Base-by-base conservation (phyloP, 2,329 filamentous ascomycete species). In the Penicillium hesseltinei region DNA sequence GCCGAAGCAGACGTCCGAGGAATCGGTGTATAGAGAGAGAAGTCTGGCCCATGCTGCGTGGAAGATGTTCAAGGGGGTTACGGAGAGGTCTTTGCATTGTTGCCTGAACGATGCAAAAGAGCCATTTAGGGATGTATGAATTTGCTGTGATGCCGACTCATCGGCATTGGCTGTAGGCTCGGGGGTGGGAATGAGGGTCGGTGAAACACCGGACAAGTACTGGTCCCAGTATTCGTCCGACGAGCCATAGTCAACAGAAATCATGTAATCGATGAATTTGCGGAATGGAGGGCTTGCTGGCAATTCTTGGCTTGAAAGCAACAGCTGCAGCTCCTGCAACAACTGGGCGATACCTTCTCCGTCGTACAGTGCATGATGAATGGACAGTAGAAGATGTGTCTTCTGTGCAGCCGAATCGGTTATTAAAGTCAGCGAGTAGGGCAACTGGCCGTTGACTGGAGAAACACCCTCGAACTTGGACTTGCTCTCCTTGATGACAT, bases 311-410 rank as follows among this genome's bases (percentile, higher is more conserved):
- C 79, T 81, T 1, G 71, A 59, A 35, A 87, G 85, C 3, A 84
- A 61, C 2, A 77, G 70, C 65, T 94, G 86, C 1, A 95, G 77
- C 66, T 96, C 92, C 0, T 82, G 73, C 25, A 93, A 81, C 0
- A 97, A 77, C 9, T 81, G 79, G 0, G 81, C 77, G 67, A 96
- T 88, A 0, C 91, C 91, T 36, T 88, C 85, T 0, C 89, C 92
- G 73, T 97, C 92, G 66, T 96, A 96, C 0, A 96, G 77, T 2
- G 91, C 90, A 74, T 97, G 92, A 66, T 96, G 92, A 65, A 86
- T 85, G 23, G 78, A 78, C 47, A 87, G 75, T 3, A 81, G 64
- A 15, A 75, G 62, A 33, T 68, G 45, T 5, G 47, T 53, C 13
- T 57, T 56, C 15, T 61, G 54, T 0, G 46, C 47, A 9, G 38